phyloP scores from a whole-genome alignment of 2,329 filamentous ascomycete genomes.

The Botrytis elliptica region DNA sequence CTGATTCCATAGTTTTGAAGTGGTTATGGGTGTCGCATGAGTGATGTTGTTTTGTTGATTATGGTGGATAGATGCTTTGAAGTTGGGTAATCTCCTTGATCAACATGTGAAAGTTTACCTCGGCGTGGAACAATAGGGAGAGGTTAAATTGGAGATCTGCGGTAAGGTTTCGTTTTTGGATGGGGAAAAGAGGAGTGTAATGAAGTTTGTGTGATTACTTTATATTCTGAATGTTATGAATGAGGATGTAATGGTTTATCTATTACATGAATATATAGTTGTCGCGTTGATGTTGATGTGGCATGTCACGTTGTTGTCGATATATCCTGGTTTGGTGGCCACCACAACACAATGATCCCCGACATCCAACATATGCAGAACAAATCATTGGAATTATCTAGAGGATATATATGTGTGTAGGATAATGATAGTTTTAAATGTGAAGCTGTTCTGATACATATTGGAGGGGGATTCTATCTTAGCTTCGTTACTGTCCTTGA shows the following conservation, averaged over 20 bases:
- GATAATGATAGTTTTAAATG: not conserved
- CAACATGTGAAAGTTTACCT: slow-evolving; percentile 21
- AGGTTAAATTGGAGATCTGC: slow-evolving; percentile 18
- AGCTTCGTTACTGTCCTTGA: not conserved
- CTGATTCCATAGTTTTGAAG: slow-evolving; percentile 27
- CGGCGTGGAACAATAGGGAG: slow-evolving; percentile 3
- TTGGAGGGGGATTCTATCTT: not conserved
- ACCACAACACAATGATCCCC: not conserved
- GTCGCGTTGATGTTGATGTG: slow-evolving; percentile 4
- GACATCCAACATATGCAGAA: not conserved
- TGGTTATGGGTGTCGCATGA: slow-evolving; percentile 13
- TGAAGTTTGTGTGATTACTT: not conserved
- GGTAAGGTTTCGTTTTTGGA: not conserved
- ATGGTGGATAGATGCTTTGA: not conserved
- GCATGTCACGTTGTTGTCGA: not conserved
- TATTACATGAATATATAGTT: not conserved
- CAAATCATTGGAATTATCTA: not conserved
- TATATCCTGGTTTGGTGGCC: not conserved
- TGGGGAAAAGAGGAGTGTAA: not conserved
- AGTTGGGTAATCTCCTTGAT: not conserved
- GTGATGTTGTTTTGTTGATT: not conserved
- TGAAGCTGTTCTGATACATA: not conserved
- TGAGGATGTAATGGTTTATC: not conserved
- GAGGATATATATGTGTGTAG: no score
- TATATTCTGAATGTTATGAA: not conserved